phyloP scores from a whole-genome alignment of 2,329 filamentous ascomycete genomes.

The Talaromyces pinophilus region DNA sequence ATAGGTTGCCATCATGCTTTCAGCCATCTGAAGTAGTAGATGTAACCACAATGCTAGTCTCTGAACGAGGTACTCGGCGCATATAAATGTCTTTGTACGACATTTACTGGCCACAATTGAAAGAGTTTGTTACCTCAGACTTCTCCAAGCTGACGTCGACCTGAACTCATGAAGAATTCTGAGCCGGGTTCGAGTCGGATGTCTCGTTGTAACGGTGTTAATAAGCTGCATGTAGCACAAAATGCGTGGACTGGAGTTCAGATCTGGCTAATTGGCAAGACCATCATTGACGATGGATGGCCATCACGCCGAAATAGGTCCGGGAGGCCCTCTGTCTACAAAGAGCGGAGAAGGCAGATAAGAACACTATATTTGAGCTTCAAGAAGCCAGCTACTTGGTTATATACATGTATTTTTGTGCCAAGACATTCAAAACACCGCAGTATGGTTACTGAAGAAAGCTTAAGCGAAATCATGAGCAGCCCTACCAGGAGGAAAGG shows the following conservation, averaged over 20 bases:
- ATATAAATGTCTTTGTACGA: background rate
- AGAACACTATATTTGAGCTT: background rate
- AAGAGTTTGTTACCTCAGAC: background rate
- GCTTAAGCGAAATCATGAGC: background rate
- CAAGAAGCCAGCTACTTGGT: background rate
- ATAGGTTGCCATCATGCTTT: background rate
- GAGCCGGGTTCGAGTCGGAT: background rate
- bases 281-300: background rate
- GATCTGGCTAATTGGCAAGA: background rate
- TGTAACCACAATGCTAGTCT: background rate
- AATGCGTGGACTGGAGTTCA: background rate
- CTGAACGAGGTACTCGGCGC: background rate
- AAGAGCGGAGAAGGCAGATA: background rate
- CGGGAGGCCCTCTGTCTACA: background rate
- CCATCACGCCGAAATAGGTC: background rate
- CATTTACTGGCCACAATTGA: background rate
- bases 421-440: background rate
- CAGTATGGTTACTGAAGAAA: background rate
- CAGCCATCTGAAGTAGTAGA: background rate
- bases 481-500: background rate
- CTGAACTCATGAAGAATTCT: background rate
- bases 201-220: background rate
- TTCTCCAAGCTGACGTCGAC: background rate
- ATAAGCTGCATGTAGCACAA: constrained; percentile 11
- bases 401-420: background rate